These are phyloP conservation scores for Elaeis guineensis DNA, from an alignment of 176 grass and related monocot genomes.

Conservation along the genomic window DNA sequence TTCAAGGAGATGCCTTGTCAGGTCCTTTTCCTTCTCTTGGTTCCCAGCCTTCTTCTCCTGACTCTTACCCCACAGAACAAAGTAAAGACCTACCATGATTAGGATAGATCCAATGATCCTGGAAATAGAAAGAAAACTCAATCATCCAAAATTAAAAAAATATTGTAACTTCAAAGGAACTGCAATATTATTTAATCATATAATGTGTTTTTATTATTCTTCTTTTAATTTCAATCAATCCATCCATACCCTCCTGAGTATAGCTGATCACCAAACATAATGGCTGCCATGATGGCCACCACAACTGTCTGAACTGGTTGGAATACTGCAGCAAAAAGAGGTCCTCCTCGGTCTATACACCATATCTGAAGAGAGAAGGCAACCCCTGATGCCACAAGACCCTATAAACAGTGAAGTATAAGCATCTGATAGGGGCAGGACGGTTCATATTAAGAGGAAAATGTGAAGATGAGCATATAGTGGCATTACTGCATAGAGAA, in stretches of 20 bases:
- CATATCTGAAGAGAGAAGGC: constrained; percentile 87
- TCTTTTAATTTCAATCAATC: no score
- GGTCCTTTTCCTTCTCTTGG: constrained; percentile 24
- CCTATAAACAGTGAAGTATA: constrained; percentile 24
- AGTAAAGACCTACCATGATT: constrained; percentile 55
- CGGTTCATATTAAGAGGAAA: no score
- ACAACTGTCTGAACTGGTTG: constrained; percentile 87
- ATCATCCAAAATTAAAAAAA: no score
- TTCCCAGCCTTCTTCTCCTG: constrained; percentile 35
- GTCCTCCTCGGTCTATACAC: constrained; percentile 93
- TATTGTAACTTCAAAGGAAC: no score
- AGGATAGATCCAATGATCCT: constrained; percentile 46
- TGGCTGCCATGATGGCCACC: constrained; percentile 80
- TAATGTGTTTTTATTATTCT: no score
- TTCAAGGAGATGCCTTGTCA: constrained; percentile 33
- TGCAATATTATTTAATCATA: no score
- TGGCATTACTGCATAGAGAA: constrained; percentile 71
- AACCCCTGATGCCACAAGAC: constrained; percentile 65
- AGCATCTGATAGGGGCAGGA: no score
- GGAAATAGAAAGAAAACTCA: background rate
- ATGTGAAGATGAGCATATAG: no score
- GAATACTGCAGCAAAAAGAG: constrained; percentile 83
- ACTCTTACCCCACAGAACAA: constrained; percentile 55
- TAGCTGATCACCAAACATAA: constrained; percentile 68
- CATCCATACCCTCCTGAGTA: constrained; percentile 72